Evolutionary conservation across 768 basidiomycete species (phyloP).

Genomic region (Psilocybe cubensis): DNA sequence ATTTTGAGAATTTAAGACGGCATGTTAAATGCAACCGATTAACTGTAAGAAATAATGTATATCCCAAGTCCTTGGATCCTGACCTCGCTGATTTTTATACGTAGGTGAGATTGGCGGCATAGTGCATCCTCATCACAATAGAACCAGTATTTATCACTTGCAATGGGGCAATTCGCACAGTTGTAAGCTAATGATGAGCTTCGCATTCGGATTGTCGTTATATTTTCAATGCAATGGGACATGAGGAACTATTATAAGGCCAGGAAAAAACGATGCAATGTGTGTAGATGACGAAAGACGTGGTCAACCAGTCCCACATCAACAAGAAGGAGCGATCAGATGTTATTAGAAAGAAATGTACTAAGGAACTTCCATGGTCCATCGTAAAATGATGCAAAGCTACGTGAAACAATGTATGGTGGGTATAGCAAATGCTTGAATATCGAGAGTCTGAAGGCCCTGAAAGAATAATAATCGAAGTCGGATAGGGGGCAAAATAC

Average conservation of each 20-base stretch:
- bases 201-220: constrained; percentile 8
- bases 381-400: constrained; percentile 31
- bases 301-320: constrained; percentile 19
- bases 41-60: too few relatives aligned
- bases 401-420: constrained; percentile 32
- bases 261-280: constrained; percentile 15
- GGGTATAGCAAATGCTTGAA: constrained; percentile 45
- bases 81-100: too few relatives aligned
- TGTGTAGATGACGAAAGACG: constrained; percentile 18
- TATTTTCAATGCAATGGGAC: constrained; percentile 14
- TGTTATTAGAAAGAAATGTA: constrained; percentile 37
- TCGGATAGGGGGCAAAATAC: constrained; percentile 16
- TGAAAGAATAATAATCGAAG: constrained; percentile 23
- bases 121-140: too few relatives aligned
- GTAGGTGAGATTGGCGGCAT: too few relatives aligned
- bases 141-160: too few relatives aligned
- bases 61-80: too few relatives aligned
- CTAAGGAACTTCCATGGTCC: constrained; percentile 35
- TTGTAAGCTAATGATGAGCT: too few relatives aligned
- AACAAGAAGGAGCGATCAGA: constrained; percentile 19
- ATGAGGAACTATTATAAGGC: constrained; percentile 14
- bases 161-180: too few relatives aligned
- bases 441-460: constrained; percentile 25
- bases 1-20: too few relatives aligned
- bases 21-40: too few relatives aligned